phyloP scores from a whole-genome alignment of 108 stramenopile species.

The Nitzschia putrida region DNA sequence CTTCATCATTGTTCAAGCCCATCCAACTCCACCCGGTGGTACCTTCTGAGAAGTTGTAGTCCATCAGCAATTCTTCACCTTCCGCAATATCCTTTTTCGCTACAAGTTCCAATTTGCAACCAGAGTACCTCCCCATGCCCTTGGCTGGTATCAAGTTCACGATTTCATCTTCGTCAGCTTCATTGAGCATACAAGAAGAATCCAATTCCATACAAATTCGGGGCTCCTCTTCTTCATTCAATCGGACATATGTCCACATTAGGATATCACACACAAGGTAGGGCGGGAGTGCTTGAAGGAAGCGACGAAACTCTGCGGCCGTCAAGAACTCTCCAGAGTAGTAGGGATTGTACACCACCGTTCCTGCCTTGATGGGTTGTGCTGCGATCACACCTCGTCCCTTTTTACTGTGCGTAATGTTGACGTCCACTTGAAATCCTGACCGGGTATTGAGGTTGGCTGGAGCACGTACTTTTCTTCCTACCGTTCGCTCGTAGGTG shows the following conservation, averaged over 20 bases:
- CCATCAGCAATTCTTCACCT: conserved; percentile 19
- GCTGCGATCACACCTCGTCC: neutral
- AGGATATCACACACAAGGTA: conserved; percentile 6
- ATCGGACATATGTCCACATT: neutral
- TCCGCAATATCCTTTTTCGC: conserved; percentile 25
- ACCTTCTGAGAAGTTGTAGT: conserved; percentile 21
- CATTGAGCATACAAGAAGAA: conserved; percentile 23
- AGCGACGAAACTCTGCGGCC: neutral
- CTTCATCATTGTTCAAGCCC: neutral
- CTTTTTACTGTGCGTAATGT: neutral
- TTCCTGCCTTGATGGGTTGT: neutral
- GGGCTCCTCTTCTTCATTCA: neutral
- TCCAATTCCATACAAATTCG: conserved; percentile 22
- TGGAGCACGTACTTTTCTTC: neutral
- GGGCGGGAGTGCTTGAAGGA: neutral
- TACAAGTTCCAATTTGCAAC: conserved; percentile 12
- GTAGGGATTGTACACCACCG: neutral
- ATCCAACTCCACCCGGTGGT: conserved; percentile 1
- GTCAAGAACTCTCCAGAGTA: neutral
- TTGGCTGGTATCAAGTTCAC: neutral
- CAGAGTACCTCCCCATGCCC: neutral
- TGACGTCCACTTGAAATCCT: conserved; percentile 4
- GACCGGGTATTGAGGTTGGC: neutral
- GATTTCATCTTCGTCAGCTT: neutral
- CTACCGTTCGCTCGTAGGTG: neutral